Percentiles rank a stretch among this genome's conserved stretches.
phyloP scores from a whole-genome alignment of 495 filamentous ascomycete species.

The Hyphodiscus hymeniophilus region DNA sequence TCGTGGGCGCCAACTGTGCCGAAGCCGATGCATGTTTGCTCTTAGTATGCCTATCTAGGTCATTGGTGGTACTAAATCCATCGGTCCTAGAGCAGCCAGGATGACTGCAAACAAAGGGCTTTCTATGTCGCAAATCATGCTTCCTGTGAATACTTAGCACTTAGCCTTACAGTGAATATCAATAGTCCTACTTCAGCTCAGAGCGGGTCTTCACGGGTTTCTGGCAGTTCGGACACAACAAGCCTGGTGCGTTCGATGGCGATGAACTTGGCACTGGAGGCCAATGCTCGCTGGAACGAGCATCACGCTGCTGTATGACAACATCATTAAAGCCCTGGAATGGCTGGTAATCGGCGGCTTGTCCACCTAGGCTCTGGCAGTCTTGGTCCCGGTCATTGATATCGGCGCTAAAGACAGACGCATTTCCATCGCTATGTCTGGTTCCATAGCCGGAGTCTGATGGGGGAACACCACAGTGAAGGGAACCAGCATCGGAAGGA shows the following conservation, averaged over 20 bases:
- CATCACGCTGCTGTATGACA: background rate
- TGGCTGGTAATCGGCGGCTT: constrained; percentile 13
- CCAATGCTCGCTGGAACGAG: constrained; percentile 16
- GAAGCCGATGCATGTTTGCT: constrained; percentile 49
- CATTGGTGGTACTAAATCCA: constrained; percentile 79
- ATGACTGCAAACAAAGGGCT: constrained; percentile 60
- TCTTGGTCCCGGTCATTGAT: constrained; percentile 18
- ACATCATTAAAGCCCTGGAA: constrained; percentile 7
- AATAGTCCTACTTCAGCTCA: constrained; percentile 28
- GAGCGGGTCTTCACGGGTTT: constrained; percentile 38
- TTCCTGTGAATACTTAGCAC: constrained; percentile 48
- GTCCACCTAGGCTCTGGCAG: constrained; percentile 17
- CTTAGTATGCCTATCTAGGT: constrained; percentile 64
- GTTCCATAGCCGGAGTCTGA: constrained; percentile 62
- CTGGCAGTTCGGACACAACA: constrained; percentile 28
- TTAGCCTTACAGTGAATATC: background rate
- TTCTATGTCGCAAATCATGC: constrained; percentile 69
- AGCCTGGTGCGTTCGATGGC: background rate
- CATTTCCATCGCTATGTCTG: constrained; percentile 19
- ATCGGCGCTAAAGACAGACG: constrained; percentile 20
- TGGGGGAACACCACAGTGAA: constrained; percentile 35
- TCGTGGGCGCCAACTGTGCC: constrained; percentile 33
- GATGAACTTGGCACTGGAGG: constrained; percentile 13
- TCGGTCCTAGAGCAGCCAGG: constrained; percentile 46
- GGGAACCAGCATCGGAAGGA: constrained; percentile 49